Evolutionary conservation across 2,329 filamentous ascomycete species (phyloP), one percentile per base, ranked within the genome.

Genomic region (Exophiala sideris): DNA sequence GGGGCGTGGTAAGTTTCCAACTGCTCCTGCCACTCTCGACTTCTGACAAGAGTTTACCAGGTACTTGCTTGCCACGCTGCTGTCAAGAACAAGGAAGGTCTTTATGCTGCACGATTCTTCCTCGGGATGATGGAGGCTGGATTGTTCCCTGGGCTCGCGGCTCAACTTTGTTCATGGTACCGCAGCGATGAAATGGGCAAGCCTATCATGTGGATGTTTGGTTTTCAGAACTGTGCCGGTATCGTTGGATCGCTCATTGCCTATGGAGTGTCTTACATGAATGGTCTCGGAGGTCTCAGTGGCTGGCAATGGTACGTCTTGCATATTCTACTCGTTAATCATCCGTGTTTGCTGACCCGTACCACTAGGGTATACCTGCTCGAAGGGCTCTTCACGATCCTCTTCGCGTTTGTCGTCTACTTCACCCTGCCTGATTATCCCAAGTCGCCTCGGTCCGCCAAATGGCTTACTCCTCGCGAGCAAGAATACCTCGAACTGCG

Each of bases 401-500:
- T 75, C 14, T 74, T 75, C 59, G 65, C 68, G 14, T 63, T 56
- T 5, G 64, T 70, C 11, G 67, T 76, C 1, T 76, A 65, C 58
- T 64, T 67, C 24, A 66, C 71, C 12, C 65, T 77, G 1, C 75
- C 75, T 0, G 75, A 78, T 55, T 76, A 73, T 48, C 74, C 75
- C 4, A 74, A 74, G 55, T 72, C 68, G 1, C 60, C 65, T 5
- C 64, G 72, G 3, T 71, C 68, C 29, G 76, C 77, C 6, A 68
- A 66, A 42, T 79, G 76, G 76, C 65, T 79, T 33, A 73, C 69
- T 0, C 69, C 73, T 3, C 71, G 63, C 40, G 77, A 79, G 45
- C 76, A 77, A 57, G 71, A 70, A 4, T 79, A 79, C 57, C 69
- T 79, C 14, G 73, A 79, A 62, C 74, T 73, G 11, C 70, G 76